Evolutionary conservation across 352 stramenopile genomes (phyloP).

Genomic region (Sclerospora graminicola): DNA sequence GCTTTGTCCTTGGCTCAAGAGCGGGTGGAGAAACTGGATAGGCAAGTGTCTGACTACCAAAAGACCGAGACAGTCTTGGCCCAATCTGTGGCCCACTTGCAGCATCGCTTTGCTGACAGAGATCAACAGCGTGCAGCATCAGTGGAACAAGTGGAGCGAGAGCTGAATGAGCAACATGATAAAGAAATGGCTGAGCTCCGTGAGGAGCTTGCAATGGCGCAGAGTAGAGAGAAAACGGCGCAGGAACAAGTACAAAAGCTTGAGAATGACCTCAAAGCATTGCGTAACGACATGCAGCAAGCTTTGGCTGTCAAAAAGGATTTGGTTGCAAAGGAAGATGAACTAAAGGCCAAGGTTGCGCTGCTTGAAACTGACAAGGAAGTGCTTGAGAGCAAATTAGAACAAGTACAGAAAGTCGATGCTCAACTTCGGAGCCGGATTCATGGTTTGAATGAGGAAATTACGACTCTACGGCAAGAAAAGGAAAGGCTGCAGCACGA

Average conservation of each 20-base stretch:
- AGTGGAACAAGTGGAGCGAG: constrained; percentile 30
- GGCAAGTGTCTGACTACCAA: constrained; percentile 52
- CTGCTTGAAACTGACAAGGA: constrained; percentile 62
- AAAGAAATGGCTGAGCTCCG: constrained; percentile 19
- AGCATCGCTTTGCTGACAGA: constrained; percentile 47
- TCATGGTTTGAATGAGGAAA: constrained; percentile 30
- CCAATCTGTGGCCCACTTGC: constrained; percentile 57
- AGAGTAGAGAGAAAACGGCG: constrained; percentile 20
- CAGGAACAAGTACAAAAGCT: constrained; percentile 24
- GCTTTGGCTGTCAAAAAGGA: constrained; percentile 14
- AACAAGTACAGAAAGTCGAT: constrained; percentile 54
- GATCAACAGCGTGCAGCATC: constrained; percentile 41
- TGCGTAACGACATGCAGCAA: constrained; percentile 21
- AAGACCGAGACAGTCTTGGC: constrained; percentile 69
- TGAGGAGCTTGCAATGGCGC: constrained; percentile 20
- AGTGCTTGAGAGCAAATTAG: constrained; percentile 42
- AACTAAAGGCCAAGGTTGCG: constrained; percentile 23
- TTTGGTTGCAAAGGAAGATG: constrained; percentile 14
- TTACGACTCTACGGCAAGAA: constrained; percentile 22
- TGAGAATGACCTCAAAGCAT: constrained; percentile 16
- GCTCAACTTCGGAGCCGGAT: constrained; percentile 40
- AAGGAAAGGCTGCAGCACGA: constrained; percentile 31
- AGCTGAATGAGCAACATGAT: constrained; percentile 29
- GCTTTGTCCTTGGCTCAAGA: constrained; percentile 29
- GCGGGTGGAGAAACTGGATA: constrained; percentile 29